These are phyloP conservation scores for Lophium mytilinum DNA, from an alignment of 495 filamentous ascomycete species.

Conservation along the genomic window DNA sequence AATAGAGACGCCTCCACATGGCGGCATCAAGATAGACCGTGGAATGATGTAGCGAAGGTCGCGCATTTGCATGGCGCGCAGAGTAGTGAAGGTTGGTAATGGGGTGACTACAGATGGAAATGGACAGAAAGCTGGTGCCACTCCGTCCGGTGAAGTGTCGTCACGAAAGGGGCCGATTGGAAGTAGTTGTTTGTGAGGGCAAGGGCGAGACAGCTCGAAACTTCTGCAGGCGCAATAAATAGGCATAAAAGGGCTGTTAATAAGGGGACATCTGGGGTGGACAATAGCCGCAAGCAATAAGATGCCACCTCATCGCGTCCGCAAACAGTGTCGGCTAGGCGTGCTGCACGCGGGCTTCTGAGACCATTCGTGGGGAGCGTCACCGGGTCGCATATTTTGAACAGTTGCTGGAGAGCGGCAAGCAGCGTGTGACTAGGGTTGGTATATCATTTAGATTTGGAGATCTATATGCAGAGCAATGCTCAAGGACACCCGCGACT, in stretches of 20 bases:
- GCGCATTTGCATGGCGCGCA: slow-evolving; percentile 16
- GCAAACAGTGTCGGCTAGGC: neutral
- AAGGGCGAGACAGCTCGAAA: neutral
- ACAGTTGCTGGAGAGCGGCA: too few relatives aligned
- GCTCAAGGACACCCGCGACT: too few relatives aligned
- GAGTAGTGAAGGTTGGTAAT: neutral
- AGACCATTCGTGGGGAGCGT: too few relatives aligned
- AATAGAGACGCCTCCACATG: slow-evolving; percentile 90
- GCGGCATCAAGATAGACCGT: neutral
- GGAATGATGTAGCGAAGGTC: neutral
- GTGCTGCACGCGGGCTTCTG: neutral
- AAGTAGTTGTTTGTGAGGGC: neutral
- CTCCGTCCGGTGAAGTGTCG: neutral
- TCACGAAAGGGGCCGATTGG: slow-evolving; percentile 1
- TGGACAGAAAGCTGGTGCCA: neutral
- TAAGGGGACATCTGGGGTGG: too few relatives aligned
- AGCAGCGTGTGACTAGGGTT: too few relatives aligned
- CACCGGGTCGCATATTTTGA: too few relatives aligned
- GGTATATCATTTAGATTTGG: too few relatives aligned
- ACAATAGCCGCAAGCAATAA: neutral
- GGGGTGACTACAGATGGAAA: neutral
- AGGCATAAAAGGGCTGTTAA: too few relatives aligned
- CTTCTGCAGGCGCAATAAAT: neutral
- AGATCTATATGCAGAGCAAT: too few relatives aligned
- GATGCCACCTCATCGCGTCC: neutral